Conservation (phyloP, 2,329 filamentous ascomycete genomes). For the Colletotrichum sp. region DNA sequence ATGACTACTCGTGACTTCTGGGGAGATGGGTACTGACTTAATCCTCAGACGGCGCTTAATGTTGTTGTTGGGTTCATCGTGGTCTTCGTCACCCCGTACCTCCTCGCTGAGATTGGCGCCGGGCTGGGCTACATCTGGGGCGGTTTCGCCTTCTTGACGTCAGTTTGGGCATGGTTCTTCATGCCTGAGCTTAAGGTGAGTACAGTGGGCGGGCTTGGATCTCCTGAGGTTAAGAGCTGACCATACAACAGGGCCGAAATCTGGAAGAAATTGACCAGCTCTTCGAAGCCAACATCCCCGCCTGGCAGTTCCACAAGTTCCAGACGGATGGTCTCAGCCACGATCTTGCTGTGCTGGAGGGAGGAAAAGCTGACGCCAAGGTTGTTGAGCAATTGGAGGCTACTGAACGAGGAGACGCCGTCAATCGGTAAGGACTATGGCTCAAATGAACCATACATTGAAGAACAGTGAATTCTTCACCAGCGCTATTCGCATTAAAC, state of each 20-base stretch:
- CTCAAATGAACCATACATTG: too few relatives aligned
- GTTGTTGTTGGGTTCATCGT: neutral
- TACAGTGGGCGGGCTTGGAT: too few relatives aligned
- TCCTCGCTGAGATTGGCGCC: neutral
- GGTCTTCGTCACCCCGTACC: neutral
- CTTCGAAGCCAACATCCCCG: neutral
- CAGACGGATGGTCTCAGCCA: neutral
- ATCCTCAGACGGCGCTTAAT: neutral
- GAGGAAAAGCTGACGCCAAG: fast-evolving
- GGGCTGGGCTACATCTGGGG: neutral
- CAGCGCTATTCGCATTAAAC: too few relatives aligned
- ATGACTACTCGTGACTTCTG: fast-evolving
- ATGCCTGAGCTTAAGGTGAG: neutral
- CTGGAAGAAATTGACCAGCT: neutral
- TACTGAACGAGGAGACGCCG: neutral
- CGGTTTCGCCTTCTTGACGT: neutral
- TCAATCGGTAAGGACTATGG: too few relatives aligned
- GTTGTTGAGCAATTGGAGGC: neutral
- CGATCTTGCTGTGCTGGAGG: neutral
- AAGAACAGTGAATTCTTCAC: too few relatives aligned
- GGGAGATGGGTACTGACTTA: neutral
- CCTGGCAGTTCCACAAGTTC: neutral
- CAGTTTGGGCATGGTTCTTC: neutral
- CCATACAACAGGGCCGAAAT: neutral
- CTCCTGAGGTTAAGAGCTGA: neutral